Evolutionary conservation across 2,329 filamentous ascomycete genomes (phyloP).

Genomic region (Botryotinia convoluta): DNA sequence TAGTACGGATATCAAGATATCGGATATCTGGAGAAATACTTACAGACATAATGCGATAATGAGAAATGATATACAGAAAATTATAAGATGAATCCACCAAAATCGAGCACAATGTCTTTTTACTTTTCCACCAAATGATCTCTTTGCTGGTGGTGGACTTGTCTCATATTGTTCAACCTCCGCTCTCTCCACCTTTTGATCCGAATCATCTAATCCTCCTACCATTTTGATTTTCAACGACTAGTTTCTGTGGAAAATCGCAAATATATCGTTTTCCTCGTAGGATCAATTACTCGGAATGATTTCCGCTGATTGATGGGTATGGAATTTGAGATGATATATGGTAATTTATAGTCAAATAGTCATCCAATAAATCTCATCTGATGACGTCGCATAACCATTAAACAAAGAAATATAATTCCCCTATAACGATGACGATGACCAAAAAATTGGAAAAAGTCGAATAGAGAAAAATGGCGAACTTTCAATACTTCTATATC

Average conservation of each 20-base stretch:
- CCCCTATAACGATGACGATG: not conserved
- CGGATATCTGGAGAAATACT: constrained; percentile 34
- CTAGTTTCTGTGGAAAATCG: not conserved
- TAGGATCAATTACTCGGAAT: not conserved
- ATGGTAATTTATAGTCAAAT: not conserved
- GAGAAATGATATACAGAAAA: constrained; percentile 50
- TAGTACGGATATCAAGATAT: not conserved
- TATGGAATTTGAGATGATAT: not conserved
- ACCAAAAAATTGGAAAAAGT: no score
- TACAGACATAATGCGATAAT: constrained; percentile 56
- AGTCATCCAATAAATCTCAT: not conserved
- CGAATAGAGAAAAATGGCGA: not conserved
- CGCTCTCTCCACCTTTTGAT: constrained; percentile 12
- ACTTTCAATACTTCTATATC: constrained; percentile 1
- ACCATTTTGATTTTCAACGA: not conserved
- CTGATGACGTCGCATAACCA: not conserved
- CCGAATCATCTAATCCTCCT: constrained; percentile 6
- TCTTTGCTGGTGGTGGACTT: constrained; percentile 4
- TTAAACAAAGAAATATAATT: not conserved
- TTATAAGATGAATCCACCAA: constrained; percentile 54
- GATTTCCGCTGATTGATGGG: not conserved
- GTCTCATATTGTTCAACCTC: constrained; percentile 13
- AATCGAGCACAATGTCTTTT: constrained; percentile 41
- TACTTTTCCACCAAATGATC: constrained; percentile 26
- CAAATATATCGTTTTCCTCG: not conserved